Base-by-base conservation (phyloP, 2,329 filamentous ascomycete species). In the Paradendryphiella salina region DNA sequence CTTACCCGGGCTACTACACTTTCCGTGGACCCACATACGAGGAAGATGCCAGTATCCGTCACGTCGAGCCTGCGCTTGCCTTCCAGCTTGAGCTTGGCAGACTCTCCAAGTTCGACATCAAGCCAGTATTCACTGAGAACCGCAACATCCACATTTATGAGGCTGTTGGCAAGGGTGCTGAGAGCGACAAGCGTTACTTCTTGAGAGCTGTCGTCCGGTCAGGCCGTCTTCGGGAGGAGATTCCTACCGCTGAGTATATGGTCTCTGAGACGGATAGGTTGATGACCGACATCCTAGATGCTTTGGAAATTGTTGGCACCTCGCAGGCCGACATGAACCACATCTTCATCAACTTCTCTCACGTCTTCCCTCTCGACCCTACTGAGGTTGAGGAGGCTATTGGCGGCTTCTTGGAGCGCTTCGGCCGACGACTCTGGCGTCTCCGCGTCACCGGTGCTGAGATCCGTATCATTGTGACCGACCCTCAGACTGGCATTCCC, bases 321-420 rank as follows among this genome's bases (percentile, higher is more conserved):
- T 97, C 96, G 80, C 95, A 96, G 79, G 96, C 94, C 43, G 94
- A 99, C 81, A 83, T 99, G 71, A 99, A 99, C 82, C 94, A 99
- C 79, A 94, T 99, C 82, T 99, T 99, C 81, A 94, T 99, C 82
- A 97, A 99, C 83, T 99, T 99, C 80, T 94, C 90, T 0, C 90
- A 92, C 8, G 89, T 96, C 52, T 97, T 99, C 85, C 90, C 91
- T 72, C 85, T 99, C 40, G 82, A 90, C 68, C 92, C 94, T 3
- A 79, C 85, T 52, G 90, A 96, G 77, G 90, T 99, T 13, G 91
- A 97, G 77, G 85, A 95, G 75, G 93, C 90, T 23, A 85, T 99
- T 18, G 90, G 88, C 69, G 92, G 92, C 48, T 99, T 99, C 85
- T 80, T 99, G 63, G 94, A 97, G 69, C 90, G 94, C 57, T 99